Base-by-base conservation (phyloP, 2,329 filamentous ascomycete genomes). In the Rasamsonia emersonii region DNA sequence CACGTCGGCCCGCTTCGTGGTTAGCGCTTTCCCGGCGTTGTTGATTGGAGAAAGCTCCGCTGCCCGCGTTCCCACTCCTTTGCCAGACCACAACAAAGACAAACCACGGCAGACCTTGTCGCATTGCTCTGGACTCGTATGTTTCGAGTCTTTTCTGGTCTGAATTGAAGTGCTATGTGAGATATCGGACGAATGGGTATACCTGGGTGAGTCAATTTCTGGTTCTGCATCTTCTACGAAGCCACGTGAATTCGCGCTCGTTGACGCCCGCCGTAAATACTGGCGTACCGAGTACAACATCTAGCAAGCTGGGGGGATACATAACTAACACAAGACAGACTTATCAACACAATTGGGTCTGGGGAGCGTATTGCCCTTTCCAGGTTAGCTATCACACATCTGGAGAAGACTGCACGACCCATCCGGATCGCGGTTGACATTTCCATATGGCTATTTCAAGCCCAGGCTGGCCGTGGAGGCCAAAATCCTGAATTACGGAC, bases 381-480 rank as follows among this genome's bases (percentile, higher is more conserved):
- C 19, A 93, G 85, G 51, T 71, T 96, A 30, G 82, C 88, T 18
- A 70, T 86, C 27, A 75, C 86, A 28, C 80, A 84, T 45, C 74
- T 93, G 42, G 75, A 86, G 48, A 60, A 70, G 33, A 77, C 75
- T 8, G 71, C 73, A 15, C 73, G 79, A 2, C 88, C 88, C 0
- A 67, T 96, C 24, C 80, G 88, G 24, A 70, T 98, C 28, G 91
- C 91, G 23, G 82, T 98, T 42, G 91, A 98, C 54, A 82, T 93
- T 45, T 86, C 86, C 3, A 96, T 98, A 52, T 98, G 91, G 91
- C 82, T 94, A 26, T 96, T 94, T 51, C 91, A 98, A 51, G 80
- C 80, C 9, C 86, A 93, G 52, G 80, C 85, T 9, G 83, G 83
- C 11, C 77, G 78, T 64, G 86, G 89, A 28, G 91, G 91, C 38